Evolutionary conservation across 768 basidiomycete genomes (phyloP).

Genomic region (Tricholoma furcatifolium): DNA sequence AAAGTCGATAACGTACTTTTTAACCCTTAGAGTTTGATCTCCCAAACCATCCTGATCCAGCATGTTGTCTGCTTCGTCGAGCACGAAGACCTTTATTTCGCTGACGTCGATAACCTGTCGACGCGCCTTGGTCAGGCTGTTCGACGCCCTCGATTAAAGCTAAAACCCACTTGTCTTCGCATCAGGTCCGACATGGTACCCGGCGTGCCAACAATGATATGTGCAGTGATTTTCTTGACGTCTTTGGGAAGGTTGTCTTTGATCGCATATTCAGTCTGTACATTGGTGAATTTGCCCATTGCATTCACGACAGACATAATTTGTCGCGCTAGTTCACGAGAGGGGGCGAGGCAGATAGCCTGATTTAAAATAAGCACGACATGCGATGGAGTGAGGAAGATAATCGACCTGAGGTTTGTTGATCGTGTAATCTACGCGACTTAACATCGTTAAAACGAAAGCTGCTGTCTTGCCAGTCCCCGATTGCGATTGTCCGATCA

Average conservation of each 20-base stretch:
- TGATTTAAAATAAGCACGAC: constrained; percentile 25
- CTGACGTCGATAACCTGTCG: constrained; percentile 67
- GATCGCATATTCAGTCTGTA: constrained; percentile 95
- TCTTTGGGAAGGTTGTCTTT: constrained; percentile 76
- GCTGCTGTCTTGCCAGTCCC: constrained; percentile 99
- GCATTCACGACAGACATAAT: constrained; percentile 93
- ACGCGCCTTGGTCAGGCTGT: background rate
- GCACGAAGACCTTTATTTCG: constrained; percentile 86
- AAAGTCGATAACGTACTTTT: constrained; percentile 62
- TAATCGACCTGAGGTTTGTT: constrained; percentile 76
- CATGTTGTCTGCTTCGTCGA: constrained; percentile 99
- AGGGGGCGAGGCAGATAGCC: constrained; percentile 97
- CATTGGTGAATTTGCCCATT: constrained; percentile 93
- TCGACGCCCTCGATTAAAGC: background rate
- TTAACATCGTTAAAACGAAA: constrained; percentile 96
- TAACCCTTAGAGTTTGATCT: constrained; percentile 90
- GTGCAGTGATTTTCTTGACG: constrained; percentile 72
- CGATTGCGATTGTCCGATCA: constrained; percentile 99
- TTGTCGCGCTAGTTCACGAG: constrained; percentile 94
- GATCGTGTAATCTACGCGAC: constrained; percentile 81
- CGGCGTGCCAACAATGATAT: constrained; percentile 94
- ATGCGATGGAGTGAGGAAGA: background rate
- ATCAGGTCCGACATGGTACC: constrained; percentile 93
- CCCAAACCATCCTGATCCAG: constrained; percentile 91
- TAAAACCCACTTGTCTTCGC: constrained; percentile 45